Conservation (phyloP, 768 basidiomycete genomes). For the Suillus occidentalis region DNA sequence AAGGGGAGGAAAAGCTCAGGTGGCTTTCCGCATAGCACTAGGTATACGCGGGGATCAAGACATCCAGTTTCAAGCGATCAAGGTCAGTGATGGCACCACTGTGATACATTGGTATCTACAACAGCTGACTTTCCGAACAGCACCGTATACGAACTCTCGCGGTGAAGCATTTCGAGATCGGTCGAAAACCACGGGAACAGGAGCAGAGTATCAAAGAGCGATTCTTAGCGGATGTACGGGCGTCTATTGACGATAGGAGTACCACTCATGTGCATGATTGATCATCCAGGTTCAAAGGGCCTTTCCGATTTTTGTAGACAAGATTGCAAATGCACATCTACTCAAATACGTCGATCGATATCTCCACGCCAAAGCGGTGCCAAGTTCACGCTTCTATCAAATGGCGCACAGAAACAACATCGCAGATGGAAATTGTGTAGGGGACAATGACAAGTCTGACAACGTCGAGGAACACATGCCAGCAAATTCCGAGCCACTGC, state of each 20-base stretch:
- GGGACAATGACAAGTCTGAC: neutral
- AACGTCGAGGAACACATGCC: too few relatives aligned
- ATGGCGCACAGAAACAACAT: neutral
- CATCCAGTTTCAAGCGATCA: neutral
- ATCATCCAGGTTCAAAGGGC: neutral
- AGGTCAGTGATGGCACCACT: neutral
- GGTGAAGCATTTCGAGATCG: slow-evolving; percentile 4
- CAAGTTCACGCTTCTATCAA: neutral
- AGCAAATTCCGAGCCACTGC: neutral
- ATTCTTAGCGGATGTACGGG: slow-evolving; percentile 3
- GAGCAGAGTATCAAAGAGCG: neutral
- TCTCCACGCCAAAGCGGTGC: neutral
- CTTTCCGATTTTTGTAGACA: neutral
- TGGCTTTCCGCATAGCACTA: neutral
- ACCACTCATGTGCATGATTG: neutral
- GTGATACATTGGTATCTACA: neutral
- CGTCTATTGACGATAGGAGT: neutral
- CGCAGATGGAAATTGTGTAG: too few relatives aligned
- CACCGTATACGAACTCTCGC: slow-evolving; percentile 4
- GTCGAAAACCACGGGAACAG: slow-evolving; percentile 2
- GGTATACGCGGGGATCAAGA: neutral
- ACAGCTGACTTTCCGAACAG: neutral
- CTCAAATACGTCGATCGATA: neutral
- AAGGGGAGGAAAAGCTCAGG: neutral
- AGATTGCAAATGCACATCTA: neutral